Evolutionary conservation across 371 early-diverging fungal genomes (phyloP), one percentile per base, ranked within the genome.

Genomic region (Mortierella sp.): DNA sequence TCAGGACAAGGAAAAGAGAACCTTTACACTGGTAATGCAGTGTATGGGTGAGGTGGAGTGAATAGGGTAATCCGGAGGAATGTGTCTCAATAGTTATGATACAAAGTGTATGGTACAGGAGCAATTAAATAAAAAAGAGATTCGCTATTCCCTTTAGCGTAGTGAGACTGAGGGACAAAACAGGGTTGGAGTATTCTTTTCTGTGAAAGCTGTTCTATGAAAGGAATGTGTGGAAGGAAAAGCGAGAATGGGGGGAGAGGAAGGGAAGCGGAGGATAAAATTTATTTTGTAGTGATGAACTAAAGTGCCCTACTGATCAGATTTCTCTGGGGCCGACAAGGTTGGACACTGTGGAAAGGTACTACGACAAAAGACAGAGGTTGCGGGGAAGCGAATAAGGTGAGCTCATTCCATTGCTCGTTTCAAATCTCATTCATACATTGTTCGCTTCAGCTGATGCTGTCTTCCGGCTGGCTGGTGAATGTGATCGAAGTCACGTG

Each of bases 401-500:
- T 9, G 53, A 53, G 31, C 61, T 37, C 53, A n/a, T 22, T 13
- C 53, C 34, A 53, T 53, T 32, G 35, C 17, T n/a, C n/a, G 37
- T 57, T 26, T 26, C 54, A 8, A 42, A 40, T 19, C 9, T n/a
- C 5, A 6, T 32, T 43, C 42, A 17, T 68, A 40, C 45, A 35
- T 55, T 72, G 72, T 72, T 72, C 72, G 61, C 72, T 72, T 72
- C 56, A 40, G 51, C 22, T 37, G 64, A 64, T 54, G 64, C 32
- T 28, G 22, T 28, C 43, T 28, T 34, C 60, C 29, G 26, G 54
- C 55, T 3, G 37, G 23, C 26, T 28, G n/a, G n/a, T n/a, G 32
- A 64, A 65, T 32, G 45, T 49, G 72, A 71, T 71, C 72, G 72
- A 61, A 9, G 71, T 71, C 72, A 71, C 72, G 72, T 71, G 72